A percentile compares a stretch with the other conserved stretches of the same genome.
These are phyloP conservation scores for Fomitopsis palustris DNA, from an alignment of 1,284 basidiomycete species.

Conservation along the genomic window DNA sequence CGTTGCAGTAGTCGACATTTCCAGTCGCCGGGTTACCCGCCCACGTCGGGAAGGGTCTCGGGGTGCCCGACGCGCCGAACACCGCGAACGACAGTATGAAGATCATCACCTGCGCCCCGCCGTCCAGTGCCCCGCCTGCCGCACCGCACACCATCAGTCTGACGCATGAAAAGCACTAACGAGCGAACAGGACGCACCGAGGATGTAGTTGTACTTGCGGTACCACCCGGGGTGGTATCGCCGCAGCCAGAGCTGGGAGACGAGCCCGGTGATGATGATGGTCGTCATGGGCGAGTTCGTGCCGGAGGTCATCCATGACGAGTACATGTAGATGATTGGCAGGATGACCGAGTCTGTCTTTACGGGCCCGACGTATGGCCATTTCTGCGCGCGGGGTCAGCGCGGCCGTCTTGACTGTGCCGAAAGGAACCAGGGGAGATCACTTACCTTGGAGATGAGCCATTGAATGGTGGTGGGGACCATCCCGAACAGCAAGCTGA, in stretches of 20 bases:
- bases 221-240: slow-evolving; percentile 52
- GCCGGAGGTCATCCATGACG: slow-evolving; percentile 41
- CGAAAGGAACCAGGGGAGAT: neutral
- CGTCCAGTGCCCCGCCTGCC: slow-evolving; percentile 52
- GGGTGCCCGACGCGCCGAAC: slow-evolving; percentile 56
- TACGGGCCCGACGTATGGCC: slow-evolving; percentile 47
- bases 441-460: slow-evolving; percentile 43
- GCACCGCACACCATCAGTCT: neutral
- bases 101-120: slow-evolving; percentile 65
- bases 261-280: slow-evolving; percentile 49
- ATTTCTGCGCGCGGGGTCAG: slow-evolving; percentile 30
- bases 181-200: slow-evolving; percentile 31
- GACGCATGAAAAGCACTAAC: neutral
- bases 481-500: slow-evolving; percentile 50
- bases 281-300: slow-evolving; percentile 51
- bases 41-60: slow-evolving; percentile 54
- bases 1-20: slow-evolving; percentile 58
- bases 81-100: slow-evolving; percentile 69
- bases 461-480: slow-evolving; percentile 48
- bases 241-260: slow-evolving; percentile 59
- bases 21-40: slow-evolving; percentile 49
- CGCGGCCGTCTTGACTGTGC: slow-evolving; percentile 1
- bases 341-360: slow-evolving; percentile 46
- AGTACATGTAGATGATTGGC: slow-evolving; percentile 52
- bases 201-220: slow-evolving; percentile 65